These are phyloP conservation scores for Coprinopsis marcescibilis DNA, from an alignment of 768 basidiomycete species.

Conservation along the genomic window DNA sequence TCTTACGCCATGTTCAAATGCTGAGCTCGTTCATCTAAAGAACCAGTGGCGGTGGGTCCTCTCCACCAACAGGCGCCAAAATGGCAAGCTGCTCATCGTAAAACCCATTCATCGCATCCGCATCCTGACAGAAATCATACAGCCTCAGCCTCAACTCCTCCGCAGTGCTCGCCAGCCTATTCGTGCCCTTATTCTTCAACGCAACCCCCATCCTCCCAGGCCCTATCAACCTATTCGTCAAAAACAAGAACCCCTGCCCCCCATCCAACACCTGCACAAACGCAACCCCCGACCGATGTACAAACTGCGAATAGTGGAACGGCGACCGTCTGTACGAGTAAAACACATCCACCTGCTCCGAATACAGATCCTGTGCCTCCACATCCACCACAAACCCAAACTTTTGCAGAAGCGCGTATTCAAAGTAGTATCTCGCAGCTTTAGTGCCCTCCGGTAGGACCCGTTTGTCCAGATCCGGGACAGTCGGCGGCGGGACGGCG, in stretches of 20 bases:
- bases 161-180: slow-evolving; percentile 51
- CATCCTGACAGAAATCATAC: slow-evolving; percentile 60
- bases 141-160: slow-evolving; percentile 58
- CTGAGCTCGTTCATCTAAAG: too few relatives aligned
- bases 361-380: slow-evolving; percentile 72
- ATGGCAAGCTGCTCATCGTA: slow-evolving; percentile 66
- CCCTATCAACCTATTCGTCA: slow-evolving; percentile 82
- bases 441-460: slow-evolving; percentile 59
- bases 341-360: slow-evolving; percentile 74
- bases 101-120: slow-evolving; percentile 48
- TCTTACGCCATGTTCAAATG: slow-evolving; percentile 1
- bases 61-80: slow-evolving; percentile 28
- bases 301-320: slow-evolving; percentile 84
- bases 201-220: slow-evolving; percentile 56
- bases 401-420: slow-evolving; percentile 67
- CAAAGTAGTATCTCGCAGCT: slow-evolving; percentile 72
- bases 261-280: slow-evolving; percentile 87
- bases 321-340: slow-evolving; percentile 85
- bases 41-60: too few relatives aligned
- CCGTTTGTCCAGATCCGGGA: slow-evolving; percentile 60
- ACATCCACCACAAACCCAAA: slow-evolving; percentile 83
- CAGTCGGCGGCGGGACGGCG: slow-evolving; percentile 66
- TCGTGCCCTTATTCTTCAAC: slow-evolving; percentile 43
- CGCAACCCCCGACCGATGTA: slow-evolving; percentile 84
- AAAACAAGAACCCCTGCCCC: slow-evolving; percentile 75